Base-by-base conservation (phyloP, 73 alveolate genomes). In the Uronychia binucleata region DNA sequence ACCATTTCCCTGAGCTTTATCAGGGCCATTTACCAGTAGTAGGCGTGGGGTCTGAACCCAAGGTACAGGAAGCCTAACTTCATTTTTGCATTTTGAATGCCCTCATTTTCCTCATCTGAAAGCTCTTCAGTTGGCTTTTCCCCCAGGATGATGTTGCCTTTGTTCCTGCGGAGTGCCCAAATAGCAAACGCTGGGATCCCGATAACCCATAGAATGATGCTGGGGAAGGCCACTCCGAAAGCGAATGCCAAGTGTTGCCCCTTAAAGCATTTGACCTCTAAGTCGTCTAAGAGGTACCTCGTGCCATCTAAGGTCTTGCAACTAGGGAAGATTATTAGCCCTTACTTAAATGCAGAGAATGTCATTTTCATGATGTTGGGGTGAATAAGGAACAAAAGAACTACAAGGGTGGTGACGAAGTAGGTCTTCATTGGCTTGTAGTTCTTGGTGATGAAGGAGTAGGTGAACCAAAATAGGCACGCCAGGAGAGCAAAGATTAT, bases 181-280 rank as follows among this genome's bases (percentile, higher is more conserved):
- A 81, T 31, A 1, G 91, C 88, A 87, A 59, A 30, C 11, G 77
- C 14, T 26, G 96, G 96, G 19, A 88, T 88, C 28, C 96, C 96
- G 33, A 87, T 28, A 1, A 80, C 91, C 96, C 96, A 91, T 0
- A 82, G 34, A 14, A 91, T 67, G 25, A 91, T 77, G 26, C 85
- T 27, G 5, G 96, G 96, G 5, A 82, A 30, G 19, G 94, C 83
- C 26, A 89, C 83, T 0, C 58, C 77, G 31, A 88, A 58, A 28
- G 82, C 59, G 80, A 58, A 83, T 1, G 27, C 14, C 8, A 60
- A 33, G 57, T 90, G 96, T 0, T 8, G 75, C 0, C 88, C 83
- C 33, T 74, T 19, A 78, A 46, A 90, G 89, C 96, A 90, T 27
- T 28, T 32, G 59, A 33, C 58, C 59, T 75, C 84, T 31, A 77